Conservation (phyloP, 345 rosid species). For the Salix udensis region DNA sequence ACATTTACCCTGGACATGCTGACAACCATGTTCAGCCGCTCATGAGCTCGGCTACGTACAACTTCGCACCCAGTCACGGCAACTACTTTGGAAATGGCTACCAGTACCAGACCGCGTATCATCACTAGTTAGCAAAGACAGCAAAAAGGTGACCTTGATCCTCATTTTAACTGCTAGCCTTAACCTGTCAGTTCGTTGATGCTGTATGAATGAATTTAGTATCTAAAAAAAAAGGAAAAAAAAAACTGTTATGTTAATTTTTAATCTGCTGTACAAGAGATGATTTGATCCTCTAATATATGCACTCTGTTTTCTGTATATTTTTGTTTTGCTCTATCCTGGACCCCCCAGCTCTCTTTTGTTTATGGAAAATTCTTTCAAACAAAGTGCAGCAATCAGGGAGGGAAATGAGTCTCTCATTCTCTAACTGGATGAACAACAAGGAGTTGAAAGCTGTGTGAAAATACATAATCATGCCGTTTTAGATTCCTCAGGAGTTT, state of each 20-base stretch:
- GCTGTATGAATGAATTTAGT: constrained; percentile 70
- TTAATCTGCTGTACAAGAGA: constrained; percentile 49
- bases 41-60: constrained; percentile 56
- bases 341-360: not conserved
- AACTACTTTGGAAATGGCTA: constrained; percentile 91
- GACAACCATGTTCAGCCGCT: constrained; percentile 58
- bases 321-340: not conserved
- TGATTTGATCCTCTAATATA: constrained; percentile 51
- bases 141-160: constrained; percentile 49
- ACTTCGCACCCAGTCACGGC: constrained; percentile 67
- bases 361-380: not conserved
- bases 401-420: not conserved
- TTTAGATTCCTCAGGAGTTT: too few species aligned
- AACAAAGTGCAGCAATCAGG: not conserved
- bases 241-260: constrained; percentile 35
- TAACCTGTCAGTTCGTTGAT: constrained; percentile 43
- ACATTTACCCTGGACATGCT: constrained; percentile 53
- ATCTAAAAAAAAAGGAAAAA: constrained; percentile 22
- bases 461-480: too few species aligned
- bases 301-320: constrained; percentile 46
- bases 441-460: too few species aligned
- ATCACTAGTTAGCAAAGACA: constrained; percentile 54
- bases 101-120: constrained; percentile 81
- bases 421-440: too few species aligned
- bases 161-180: constrained; percentile 66